These are phyloP conservation scores for Acidomyces sp. DNA, from an alignment of 495 filamentous ascomycete species.

Conservation along the genomic window DNA sequence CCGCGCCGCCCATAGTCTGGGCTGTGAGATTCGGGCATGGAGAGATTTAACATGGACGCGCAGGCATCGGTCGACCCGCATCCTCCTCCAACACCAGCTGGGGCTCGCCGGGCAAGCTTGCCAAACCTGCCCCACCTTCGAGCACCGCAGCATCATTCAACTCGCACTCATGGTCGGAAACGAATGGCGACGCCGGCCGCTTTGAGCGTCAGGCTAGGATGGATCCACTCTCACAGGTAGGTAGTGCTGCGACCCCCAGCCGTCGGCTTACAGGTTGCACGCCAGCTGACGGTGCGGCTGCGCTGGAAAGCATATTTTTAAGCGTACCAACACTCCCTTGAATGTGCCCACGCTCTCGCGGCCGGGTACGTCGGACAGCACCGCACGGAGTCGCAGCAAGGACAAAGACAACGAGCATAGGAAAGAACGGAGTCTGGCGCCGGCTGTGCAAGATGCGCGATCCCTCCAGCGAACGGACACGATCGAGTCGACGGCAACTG, in stretches of 20 bases:
- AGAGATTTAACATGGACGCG: too few species aligned
- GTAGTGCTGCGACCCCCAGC: conserved; percentile 1
- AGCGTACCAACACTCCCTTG: conserved; percentile 5
- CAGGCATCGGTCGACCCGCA: too few species aligned
- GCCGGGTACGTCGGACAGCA: conserved; percentile 3
- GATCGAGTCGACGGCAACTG: neutral
- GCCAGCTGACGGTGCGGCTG: neutral
- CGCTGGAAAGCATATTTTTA: conserved; percentile 6
- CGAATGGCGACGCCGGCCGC: neutral
- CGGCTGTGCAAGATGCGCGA: conserved; percentile 11
- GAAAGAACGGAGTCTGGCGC: conserved; percentile 6
- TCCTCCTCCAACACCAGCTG: too few species aligned
- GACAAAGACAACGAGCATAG: neutral
- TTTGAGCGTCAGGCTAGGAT: conserved; percentile 13
- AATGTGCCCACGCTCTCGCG: neutral
- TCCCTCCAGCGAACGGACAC: neutral
- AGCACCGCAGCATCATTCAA: neutral
- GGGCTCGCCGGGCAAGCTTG: too few species aligned
- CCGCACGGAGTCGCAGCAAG: neutral
- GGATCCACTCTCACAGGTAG: conserved; percentile 25
- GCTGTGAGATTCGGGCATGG: too few species aligned
- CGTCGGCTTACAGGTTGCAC: neutral
- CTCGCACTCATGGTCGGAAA: neutral
- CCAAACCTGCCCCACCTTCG: neutral
- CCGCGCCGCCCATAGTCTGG: too few species aligned